A percentile compares a stretch with the other conserved stretches of the same genome.
These are phyloP conservation scores for Kodamaea arcana DNA, from an alignment of 1,139 yeast species.

Conservation along the genomic window DNA sequence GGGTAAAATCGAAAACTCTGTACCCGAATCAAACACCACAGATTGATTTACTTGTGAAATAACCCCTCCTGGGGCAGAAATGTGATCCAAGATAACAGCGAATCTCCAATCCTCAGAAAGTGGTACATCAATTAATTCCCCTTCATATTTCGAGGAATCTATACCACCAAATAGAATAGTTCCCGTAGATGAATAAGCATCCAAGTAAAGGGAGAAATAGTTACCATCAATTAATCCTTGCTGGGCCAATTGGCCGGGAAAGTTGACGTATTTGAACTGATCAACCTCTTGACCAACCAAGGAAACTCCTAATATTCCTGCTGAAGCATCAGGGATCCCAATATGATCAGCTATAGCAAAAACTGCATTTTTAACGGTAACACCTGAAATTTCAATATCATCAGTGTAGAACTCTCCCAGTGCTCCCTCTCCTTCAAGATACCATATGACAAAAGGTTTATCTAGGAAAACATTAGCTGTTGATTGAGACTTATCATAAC, in stretches of 20 bases:
- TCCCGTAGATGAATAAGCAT: constrained; percentile 18
- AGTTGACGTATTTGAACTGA: constrained; percentile 13
- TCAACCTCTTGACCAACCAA: constrained; percentile 7
- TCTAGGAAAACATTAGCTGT: not conserved
- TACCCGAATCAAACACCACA: constrained; percentile 64
- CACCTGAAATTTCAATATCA: not conserved
- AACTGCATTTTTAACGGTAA: not conserved
- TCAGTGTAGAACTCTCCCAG: constrained; percentile 6
- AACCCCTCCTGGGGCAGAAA: not conserved
- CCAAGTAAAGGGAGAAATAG: constrained; percentile 19
- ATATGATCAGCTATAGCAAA: constrained; percentile 1
- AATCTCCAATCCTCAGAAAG: constrained; percentile 2
- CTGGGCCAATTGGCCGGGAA: constrained; percentile 17
- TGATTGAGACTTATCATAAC: not conserved
- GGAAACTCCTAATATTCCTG: constrained; percentile 17
- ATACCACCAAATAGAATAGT: constrained; percentile 19
- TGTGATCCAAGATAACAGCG: constrained; percentile 5
- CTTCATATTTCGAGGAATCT: constrained; percentile 16
- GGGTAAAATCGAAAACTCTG: constrained; percentile 49
- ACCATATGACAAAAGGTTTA: constrained; percentile 8
- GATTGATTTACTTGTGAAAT: constrained; percentile 1
- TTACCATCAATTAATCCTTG: constrained; percentile 15
- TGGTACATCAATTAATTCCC: constrained; percentile 8
- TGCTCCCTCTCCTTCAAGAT: constrained; percentile 9
- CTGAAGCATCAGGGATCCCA: constrained; percentile 8